Conservation (phyloP, 139 green algal genomes). For the Nannochloris sp. region DNA sequence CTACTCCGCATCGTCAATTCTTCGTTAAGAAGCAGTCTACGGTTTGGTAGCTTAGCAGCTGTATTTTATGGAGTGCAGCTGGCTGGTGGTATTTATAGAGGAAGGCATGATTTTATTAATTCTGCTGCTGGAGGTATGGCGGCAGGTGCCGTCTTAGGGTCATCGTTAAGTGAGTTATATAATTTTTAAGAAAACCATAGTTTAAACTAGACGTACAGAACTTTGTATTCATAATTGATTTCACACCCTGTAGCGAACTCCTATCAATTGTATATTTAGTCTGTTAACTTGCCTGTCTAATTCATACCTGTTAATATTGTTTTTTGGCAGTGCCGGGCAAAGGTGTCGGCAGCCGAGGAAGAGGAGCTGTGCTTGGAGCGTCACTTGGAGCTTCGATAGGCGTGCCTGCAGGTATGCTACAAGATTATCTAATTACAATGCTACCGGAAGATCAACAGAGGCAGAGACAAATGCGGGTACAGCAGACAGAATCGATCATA, state of each 20-base stretch:
- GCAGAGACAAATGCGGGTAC: neutral
- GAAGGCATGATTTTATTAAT: constrained; percentile 18
- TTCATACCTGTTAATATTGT: too few species aligned
- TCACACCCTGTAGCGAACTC: too few species aligned
- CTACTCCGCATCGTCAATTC: constrained; percentile 13
- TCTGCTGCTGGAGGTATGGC: constrained; percentile 15
- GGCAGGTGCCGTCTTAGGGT: constrained; percentile 23
- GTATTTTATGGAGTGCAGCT: constrained; percentile 32
- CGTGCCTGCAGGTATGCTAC: constrained; percentile 21
- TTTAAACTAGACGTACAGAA: too few species aligned
- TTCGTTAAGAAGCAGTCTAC: constrained; percentile 11
- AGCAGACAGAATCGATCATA: neutral
- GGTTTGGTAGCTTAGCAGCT: constrained; percentile 27
- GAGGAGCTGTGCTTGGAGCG: constrained; percentile 20
- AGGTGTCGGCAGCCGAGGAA: neutral
- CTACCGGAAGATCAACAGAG: constrained; percentile 1
- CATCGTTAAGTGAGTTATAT: neutral
- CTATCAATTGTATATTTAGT: too few species aligned
- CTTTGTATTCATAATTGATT: too few species aligned
- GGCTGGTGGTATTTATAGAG: constrained; percentile 26
- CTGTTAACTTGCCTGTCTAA: too few species aligned
- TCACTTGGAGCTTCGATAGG: constrained; percentile 26
- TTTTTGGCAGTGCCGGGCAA: constrained; percentile 15
- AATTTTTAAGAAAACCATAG: neutral
- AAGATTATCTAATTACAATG: constrained; percentile 3